Evolutionary conservation across 73 alveolate genomes (phyloP), one percentile per base, ranked within the genome.

Genomic region (Effrenium voratum): DNA sequence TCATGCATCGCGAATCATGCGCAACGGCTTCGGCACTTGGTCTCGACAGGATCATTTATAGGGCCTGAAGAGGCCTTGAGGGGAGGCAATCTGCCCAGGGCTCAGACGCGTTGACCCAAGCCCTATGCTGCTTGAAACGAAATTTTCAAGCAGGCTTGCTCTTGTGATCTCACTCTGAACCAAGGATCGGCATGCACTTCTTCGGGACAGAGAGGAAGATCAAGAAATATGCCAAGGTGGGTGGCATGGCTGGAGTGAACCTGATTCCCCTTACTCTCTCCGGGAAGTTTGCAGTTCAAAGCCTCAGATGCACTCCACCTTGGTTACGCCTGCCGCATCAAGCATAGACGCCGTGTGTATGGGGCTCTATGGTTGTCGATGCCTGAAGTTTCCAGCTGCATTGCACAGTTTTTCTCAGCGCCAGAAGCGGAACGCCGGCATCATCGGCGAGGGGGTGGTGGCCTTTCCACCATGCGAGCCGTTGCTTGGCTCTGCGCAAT

Each of bases 381-480:
- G 13, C 28, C 80, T 44, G 80, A 68, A 30, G 80, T 2, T 68
- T 5, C 52, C 55, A 52, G 38, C 52, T 40, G 84, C n/a, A n/a
- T n/a, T n/a, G n/a, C n/a, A n/a, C n/a, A n/a, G n/a, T n/a, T 38
- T 16, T 4, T n/a, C 28, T 0, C 41, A 12, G 0, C 43, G 41
- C 34, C 55, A 86, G 94, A 59, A 41, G 80, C 94, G 94, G 66
- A 86, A 86, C 46, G 94, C 94, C 47, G 30, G 45, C 94, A 41
- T 86, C 82, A 86, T 86, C 36, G 82, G 82, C 43, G 94, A 86
- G 41, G 94, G 94, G 46, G 16, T 86, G 10, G 94, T 86, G 68
- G 94, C 94, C 66, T 86, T 86, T 70, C 93, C 93, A 36, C 93
- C 93, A 34, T 84, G 93, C 40, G 26, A 41, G 16, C 93, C 93